Percentiles rank a stretch among this genome's conserved stretches.
phyloP scores from a whole-genome alignment of 1,139 yeast genomes.

The Pneumocystis sp. region DNA sequence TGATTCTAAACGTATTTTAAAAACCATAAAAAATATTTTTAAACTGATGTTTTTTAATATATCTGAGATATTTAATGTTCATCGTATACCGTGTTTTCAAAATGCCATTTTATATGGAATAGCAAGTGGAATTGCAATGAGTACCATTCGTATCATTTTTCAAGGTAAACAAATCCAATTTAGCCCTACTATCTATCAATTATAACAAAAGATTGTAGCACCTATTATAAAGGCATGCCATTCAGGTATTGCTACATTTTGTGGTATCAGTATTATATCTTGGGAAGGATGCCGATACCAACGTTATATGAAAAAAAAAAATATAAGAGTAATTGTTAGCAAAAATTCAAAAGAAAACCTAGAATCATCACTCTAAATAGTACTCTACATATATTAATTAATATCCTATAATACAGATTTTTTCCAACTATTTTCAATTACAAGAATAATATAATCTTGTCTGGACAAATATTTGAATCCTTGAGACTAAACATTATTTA shows the following conservation, averaged over 20 bases:
- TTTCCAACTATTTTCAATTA: too few species aligned
- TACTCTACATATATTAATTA: too few species aligned
- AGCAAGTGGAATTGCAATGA: not conserved
- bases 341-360: not conserved
- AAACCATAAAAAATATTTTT: not conserved
- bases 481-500: not conserved
- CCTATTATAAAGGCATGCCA: not conserved
- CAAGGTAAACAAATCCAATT: not conserved
- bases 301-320: not conserved
- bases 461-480: not conserved
- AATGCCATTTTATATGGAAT: constrained; percentile 1
- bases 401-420: too few species aligned
- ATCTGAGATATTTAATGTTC: not conserved
- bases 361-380: not conserved
- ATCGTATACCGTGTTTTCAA: not conserved
- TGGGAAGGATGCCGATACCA: constrained; percentile 1
- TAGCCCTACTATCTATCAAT: not conserved
- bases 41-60: not conserved
- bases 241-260: not conserved
- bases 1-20: not conserved
- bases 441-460: not conserved
- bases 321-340: not conserved
- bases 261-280: not conserved
- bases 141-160: not conserved
- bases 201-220: not conserved